Conservation (phyloP, 2,329 filamentous ascomycete genomes). For the Aureobasidium lini region DNA sequence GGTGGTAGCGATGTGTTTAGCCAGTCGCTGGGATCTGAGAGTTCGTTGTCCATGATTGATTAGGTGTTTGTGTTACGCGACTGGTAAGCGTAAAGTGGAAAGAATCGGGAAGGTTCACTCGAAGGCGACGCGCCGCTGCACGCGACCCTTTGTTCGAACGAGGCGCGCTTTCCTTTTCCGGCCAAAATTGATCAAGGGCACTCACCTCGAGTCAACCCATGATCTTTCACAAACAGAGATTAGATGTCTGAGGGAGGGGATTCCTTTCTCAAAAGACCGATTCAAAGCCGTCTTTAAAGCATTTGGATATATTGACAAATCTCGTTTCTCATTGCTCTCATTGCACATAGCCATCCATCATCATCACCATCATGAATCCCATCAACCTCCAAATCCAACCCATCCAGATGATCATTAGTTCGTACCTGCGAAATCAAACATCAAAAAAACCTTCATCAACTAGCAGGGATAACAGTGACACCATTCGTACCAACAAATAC, state of each 20-base stretch:
- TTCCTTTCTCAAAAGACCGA: no score
- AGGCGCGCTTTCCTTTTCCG: not conserved
- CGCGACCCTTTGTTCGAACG: not conserved
- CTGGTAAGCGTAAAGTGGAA: not conserved
- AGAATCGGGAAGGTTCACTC: constrained; percentile 25
- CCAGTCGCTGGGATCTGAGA: constrained; percentile 83
- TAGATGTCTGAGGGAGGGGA: no score
- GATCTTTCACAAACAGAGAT: no score
- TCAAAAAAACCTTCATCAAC: not conserved
- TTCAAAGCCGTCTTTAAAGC: no score
- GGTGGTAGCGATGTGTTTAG: constrained; percentile 59
- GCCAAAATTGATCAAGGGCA: not conserved
- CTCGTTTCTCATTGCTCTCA: no score
- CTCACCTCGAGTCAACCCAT: not conserved
- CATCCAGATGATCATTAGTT: not conserved
- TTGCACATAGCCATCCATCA: not conserved
- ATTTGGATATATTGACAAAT: no score
- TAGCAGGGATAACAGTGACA: not conserved
- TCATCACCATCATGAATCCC: not conserved
- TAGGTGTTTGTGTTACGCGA: not conserved
- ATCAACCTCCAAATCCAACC: not conserved
- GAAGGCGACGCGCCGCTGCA: not conserved
- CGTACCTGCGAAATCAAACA: not conserved
- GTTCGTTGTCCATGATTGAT: constrained; percentile 5
- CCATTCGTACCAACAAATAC: constrained; percentile 22